A percentile compares a stretch with the other conserved stretches of the same genome.
Evolutionary conservation across 352 stramenopile genomes (phyloP).

Genomic region (Phytophthora fragariae): DNA sequence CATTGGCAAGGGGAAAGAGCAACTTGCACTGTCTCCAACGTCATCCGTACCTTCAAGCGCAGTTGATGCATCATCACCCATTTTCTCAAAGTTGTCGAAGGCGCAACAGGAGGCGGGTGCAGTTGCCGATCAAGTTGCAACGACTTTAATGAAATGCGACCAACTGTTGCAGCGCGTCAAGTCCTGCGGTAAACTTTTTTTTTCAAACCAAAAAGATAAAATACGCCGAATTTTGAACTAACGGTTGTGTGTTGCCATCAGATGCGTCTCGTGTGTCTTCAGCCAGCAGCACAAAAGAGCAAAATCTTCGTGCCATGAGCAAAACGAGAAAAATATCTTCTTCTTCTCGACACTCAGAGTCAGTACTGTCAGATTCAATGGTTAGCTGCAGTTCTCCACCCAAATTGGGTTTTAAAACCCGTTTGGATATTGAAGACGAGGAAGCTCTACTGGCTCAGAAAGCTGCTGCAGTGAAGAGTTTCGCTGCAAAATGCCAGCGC

Average conservation of each 20-base stretch:
- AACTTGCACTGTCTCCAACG: not conserved
- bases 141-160: slow-evolving; percentile 59
- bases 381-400: slow-evolving; percentile 13
- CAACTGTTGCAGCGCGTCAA: slow-evolving; percentile 51
- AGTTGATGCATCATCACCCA: slow-evolving; percentile 12
- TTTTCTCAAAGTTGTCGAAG: slow-evolving; percentile 26
- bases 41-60: slow-evolving; percentile 15
- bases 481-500: slow-evolving; percentile 41
- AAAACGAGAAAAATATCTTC: slow-evolving; percentile 1
- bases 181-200: slow-evolving; percentile 25
- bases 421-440: slow-evolving; percentile 25
- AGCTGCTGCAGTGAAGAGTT: slow-evolving; percentile 41
- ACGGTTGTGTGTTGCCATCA: not conserved
- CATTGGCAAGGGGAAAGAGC: not conserved
- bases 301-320: slow-evolving; percentile 1
- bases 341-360: slow-evolving; percentile 17
- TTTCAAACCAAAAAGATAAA: not conserved
- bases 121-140: slow-evolving; percentile 64
- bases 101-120: slow-evolving; percentile 46
- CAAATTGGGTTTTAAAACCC: slow-evolving; percentile 11
- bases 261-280: slow-evolving; percentile 34
- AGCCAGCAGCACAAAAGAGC: slow-evolving; percentile 26
- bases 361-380: slow-evolving; percentile 24
- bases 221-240: not conserved
- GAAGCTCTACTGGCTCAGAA: slow-evolving; percentile 46